These are phyloP conservation scores for Citrus hindsii DNA, from an alignment of 345 rosid genomes.

Conservation along the genomic window DNA sequence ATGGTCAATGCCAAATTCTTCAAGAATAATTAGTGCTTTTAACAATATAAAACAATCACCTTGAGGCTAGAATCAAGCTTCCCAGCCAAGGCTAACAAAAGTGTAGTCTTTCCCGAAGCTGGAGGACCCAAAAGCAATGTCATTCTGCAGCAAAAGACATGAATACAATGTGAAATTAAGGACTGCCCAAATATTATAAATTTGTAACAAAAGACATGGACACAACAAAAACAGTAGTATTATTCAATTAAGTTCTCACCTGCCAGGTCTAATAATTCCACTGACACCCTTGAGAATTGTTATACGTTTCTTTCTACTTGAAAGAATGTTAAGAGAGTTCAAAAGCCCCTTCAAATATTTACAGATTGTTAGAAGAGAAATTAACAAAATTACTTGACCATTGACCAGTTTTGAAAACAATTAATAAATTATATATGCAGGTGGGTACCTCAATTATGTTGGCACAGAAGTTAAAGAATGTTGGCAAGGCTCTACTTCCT, in stretches of 20 bases:
- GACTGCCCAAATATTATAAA: not conserved
- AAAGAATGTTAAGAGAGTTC: slow-evolving; percentile 31
- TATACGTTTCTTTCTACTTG: slow-evolving; percentile 42
- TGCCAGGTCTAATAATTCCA: slow-evolving; percentile 66
- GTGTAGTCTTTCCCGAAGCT: slow-evolving; percentile 73
- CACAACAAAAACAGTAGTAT: not conserved
- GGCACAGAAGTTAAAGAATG: slow-evolving; percentile 46
- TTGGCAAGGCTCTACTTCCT: slow-evolving; percentile 68
- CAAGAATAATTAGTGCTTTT: not conserved
- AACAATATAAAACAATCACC: slow-evolving; percentile 24
- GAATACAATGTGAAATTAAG: not conserved
- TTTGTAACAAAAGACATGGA: not conserved
- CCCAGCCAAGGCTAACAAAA: slow-evolving; percentile 69
- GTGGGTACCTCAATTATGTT: slow-evolving; percentile 50
- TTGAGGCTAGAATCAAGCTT: slow-evolving; percentile 60
- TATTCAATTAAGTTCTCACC: slow-evolving; percentile 24
- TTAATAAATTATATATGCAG: not conserved
- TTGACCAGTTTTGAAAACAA: not conserved
- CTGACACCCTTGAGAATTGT: slow-evolving; percentile 63
- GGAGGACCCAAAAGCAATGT: slow-evolving; percentile 84
- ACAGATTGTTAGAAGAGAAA: not conserved
- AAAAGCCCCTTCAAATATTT: slow-evolving; percentile 23
- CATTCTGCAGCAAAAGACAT: slow-evolving; percentile 34
- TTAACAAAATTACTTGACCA: not conserved
- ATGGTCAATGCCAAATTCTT: slow-evolving; percentile 8